phyloP scores from a whole-genome alignment of 176 grass and related monocot species.

The Ampelocalamus luodianensis region DNA sequence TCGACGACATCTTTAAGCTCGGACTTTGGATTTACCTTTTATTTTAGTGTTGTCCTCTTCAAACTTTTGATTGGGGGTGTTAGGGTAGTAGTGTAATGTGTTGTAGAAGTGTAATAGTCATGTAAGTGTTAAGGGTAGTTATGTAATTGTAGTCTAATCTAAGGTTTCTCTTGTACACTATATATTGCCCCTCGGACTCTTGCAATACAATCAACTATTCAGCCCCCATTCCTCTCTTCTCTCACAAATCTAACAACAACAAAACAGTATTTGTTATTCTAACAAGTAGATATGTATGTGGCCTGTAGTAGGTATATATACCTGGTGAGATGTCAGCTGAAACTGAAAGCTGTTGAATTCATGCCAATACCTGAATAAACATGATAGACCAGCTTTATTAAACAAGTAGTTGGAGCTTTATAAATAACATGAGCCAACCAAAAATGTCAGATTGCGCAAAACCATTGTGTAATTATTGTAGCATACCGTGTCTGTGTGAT shows the following conservation, averaged over 20 bases:
- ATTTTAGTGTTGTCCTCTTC: too few species aligned
- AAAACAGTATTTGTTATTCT: conserved; percentile 16
- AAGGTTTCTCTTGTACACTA: too few species aligned
- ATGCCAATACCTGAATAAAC: conserved; percentile 88
- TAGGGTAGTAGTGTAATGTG: too few species aligned
- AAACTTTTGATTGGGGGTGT: too few species aligned
- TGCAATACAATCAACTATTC: too few species aligned
- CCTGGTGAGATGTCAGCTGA: conserved; percentile 95
- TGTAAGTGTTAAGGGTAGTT: too few species aligned
- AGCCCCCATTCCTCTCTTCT: too few species aligned
- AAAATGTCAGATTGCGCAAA: background rate
- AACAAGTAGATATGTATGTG: background rate
- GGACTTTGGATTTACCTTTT: too few species aligned
- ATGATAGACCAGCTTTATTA: conserved; percentile 32
- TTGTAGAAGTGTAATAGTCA: too few species aligned
- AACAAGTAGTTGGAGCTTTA: conserved; percentile 13
- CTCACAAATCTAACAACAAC: background rate
- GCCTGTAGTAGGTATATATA: conserved; percentile 46
- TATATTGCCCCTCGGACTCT: too few species aligned
- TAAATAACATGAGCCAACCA: conserved; percentile 1
- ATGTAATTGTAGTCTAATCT: too few species aligned
- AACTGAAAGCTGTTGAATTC: conserved; percentile 99
- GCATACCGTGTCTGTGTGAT: conserved; percentile 13
- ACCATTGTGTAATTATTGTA: background rate
- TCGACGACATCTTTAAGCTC: too few species aligned